These are phyloP conservation scores for Sporothrix inflata DNA, from an alignment of 2,329 filamentous ascomycete genomes.

Conservation along the genomic window DNA sequence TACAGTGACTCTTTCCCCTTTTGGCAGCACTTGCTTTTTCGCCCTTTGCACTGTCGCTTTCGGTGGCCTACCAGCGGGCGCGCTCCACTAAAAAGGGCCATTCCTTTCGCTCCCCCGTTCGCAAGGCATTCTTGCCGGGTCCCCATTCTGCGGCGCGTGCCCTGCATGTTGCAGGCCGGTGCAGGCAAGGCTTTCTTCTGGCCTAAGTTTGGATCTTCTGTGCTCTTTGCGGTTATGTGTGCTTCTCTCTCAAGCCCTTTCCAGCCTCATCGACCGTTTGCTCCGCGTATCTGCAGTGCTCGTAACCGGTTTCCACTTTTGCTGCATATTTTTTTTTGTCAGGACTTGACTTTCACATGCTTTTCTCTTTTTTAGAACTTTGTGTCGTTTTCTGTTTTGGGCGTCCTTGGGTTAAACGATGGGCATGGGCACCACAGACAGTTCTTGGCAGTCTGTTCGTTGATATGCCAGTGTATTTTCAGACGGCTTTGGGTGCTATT, in stretches of 20 bases:
- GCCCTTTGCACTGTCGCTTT: not conserved
- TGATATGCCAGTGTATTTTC: not conserved
- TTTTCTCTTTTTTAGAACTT: not conserved
- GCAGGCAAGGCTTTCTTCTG: conserved; percentile 24
- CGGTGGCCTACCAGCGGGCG: not conserved
- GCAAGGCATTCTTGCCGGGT: conserved; percentile 24
- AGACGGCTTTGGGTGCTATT: not conserved
- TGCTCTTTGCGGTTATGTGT: too few species aligned
- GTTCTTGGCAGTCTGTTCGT: not conserved
- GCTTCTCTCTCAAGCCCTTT: not conserved
- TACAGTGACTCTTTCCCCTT: conserved; percentile 9
- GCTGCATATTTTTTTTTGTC: conserved; percentile 19
- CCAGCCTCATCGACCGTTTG: not conserved
- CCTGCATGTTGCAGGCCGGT: not conserved
- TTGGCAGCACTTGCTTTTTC: not conserved
- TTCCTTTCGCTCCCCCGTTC: not conserved
- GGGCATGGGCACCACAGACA: not conserved
- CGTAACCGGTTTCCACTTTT: conserved; percentile 19
- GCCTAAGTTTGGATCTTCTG: not conserved
- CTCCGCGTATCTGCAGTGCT: not conserved
- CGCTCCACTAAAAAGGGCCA: conserved; percentile 12
- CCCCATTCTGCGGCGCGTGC: conserved; percentile 16
- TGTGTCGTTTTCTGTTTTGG: not conserved
- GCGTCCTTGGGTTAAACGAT: not conserved
- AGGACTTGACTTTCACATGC: conserved; percentile 14